A percentile compares a stretch with the other conserved stretches of the same genome.
Evolutionary conservation across 2,329 filamentous ascomycete species (phyloP).

Genomic region (Ceratocystis diversiconidia): DNA sequence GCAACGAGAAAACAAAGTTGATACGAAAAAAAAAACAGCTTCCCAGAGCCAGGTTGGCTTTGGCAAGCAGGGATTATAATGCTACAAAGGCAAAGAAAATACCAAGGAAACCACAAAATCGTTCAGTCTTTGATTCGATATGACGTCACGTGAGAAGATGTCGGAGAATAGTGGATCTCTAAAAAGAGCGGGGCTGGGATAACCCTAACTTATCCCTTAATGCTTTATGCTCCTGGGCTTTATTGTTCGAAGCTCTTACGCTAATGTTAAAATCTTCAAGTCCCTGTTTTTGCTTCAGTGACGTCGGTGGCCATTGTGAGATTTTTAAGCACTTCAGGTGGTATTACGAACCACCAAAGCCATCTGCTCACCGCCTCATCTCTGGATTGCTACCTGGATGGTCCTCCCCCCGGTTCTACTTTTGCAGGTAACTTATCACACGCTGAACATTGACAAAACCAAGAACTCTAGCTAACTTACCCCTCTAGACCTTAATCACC

Average conservation of each 20-base stretch:
- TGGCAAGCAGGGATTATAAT: background rate
- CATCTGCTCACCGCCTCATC: background rate
- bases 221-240: background rate
- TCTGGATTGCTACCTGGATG: background rate
- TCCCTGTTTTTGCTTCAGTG: background rate
- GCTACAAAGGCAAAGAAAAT: background rate
- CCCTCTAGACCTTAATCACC: no score
- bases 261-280: background rate
- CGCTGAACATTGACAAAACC: background rate
- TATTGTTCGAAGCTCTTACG: no score
- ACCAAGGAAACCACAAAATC: background rate
- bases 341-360: background rate
- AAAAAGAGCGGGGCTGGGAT: background rate
- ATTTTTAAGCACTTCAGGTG: background rate
- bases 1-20: no score
- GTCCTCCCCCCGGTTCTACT: background rate
- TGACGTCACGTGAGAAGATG: background rate
- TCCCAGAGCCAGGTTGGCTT: background rate
- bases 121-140: background rate
- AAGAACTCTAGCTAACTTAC: background rate
- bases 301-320: background rate
- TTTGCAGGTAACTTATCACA: background rate
- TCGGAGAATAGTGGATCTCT: background rate
- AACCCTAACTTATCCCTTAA: background rate
- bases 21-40: background rate